Evolutionary conservation across 371 early-diverging fungal genomes (phyloP).

Genomic region (Massospora cicadina): DNA sequence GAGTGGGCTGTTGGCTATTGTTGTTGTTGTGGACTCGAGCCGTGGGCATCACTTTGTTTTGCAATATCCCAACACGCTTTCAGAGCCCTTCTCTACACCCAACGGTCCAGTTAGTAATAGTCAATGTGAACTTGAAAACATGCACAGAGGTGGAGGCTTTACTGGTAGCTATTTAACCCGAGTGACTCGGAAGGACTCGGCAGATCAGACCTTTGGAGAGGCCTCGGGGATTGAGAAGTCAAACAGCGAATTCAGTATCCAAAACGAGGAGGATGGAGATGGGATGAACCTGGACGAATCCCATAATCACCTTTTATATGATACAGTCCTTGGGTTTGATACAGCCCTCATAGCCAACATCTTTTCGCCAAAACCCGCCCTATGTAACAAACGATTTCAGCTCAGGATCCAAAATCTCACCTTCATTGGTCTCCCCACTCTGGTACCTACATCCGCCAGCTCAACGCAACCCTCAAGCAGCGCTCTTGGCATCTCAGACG

Average conservation of each 20-base stretch:
- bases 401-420: neutral
- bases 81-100: neutral
- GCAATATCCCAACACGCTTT: constrained; percentile 11
- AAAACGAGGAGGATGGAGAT: neutral
- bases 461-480: neutral
- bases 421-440: constrained; percentile 5
- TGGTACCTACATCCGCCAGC: neutral
- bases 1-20: constrained; percentile 13
- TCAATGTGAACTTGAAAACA: neutral
- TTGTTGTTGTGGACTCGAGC: constrained; percentile 12
- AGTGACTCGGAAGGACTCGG: neutral
- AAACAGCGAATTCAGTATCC: neutral
- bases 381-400: constrained; percentile 1
- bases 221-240: neutral
- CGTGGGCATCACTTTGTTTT: constrained; percentile 15
- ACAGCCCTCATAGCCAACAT: neutral
- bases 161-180: neutral
- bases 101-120: neutral
- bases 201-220: neutral
- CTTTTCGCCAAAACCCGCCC: constrained; percentile 5
- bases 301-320: neutral
- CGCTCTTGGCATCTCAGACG: neutral
- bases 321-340: constrained; percentile 5
- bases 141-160: neutral
- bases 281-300: neutral